Conservation (phyloP, 2,329 filamentous ascomycete genomes). For the Neopestalotiopsis sp. region DNA sequence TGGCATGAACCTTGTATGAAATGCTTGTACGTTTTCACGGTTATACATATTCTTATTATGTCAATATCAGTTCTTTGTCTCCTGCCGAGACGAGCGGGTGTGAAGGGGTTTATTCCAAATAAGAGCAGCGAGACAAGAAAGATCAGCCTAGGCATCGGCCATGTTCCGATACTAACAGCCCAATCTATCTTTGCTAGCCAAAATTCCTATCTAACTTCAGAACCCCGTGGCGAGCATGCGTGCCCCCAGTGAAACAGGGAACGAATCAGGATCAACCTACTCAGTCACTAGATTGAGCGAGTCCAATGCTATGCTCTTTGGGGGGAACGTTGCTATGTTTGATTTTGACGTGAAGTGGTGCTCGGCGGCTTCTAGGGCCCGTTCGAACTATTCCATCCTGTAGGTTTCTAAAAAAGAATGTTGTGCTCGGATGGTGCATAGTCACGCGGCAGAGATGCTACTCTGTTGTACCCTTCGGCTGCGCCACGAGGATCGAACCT, state of each 20-base stretch:
- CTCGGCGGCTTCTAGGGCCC: no score
- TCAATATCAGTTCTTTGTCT: not conserved
- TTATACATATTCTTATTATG: not conserved
- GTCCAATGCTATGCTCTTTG: no score
- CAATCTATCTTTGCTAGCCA: not conserved
- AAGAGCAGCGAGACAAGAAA: not conserved
- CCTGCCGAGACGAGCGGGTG: not conserved
- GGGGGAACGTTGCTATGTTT: no score
- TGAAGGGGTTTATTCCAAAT: not conserved
- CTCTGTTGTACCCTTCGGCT: not conserved
- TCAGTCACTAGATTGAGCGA: no score
- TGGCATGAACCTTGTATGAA: not conserved
- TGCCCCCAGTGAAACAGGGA: not conserved
- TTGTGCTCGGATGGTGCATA: not conserved
- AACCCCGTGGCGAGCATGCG: not conserved
- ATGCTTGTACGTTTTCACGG: not conserved
- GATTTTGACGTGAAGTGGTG: no score
- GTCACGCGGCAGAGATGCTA: not conserved
- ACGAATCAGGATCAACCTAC: not conserved
- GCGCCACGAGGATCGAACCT: not conserved
- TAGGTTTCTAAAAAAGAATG: not conserved
- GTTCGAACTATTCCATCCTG: not conserved
- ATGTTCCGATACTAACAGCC: not conserved
- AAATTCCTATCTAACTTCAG: not conserved
- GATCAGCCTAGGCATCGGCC: not conserved